Conservation (phyloP, 192 early-diverging fungal species). For the Coemansia sp. region DNA sequence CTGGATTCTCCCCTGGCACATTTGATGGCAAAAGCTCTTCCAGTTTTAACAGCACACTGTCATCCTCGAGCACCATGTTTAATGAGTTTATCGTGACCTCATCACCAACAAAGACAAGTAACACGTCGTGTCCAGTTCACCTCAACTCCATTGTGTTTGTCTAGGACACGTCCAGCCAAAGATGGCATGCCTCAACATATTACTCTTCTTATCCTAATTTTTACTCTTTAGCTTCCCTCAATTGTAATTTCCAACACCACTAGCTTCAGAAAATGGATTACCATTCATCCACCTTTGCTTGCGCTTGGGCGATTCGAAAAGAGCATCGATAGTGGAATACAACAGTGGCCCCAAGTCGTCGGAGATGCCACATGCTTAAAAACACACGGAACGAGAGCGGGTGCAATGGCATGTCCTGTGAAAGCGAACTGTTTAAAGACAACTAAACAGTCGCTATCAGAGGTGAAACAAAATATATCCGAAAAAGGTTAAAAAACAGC, state of each 20-base stretch:
- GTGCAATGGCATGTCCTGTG: too few relatives aligned
- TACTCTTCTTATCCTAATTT: background rate
- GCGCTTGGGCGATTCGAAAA: too few relatives aligned
- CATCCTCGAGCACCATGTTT: constrained; percentile 6
- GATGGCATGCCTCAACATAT: background rate
- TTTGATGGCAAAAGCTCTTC: background rate
- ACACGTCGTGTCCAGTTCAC: constrained; percentile 8
- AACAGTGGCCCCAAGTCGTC: too few relatives aligned
- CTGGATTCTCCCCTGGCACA: background rate
- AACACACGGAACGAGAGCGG: too few relatives aligned
- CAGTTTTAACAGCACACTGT: background rate
- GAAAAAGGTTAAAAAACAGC: too few relatives aligned
- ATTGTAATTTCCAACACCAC: background rate
- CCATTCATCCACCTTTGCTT: too few relatives aligned
- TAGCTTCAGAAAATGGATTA: background rate
- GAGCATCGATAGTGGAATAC: too few relatives aligned
- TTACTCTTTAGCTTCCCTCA: background rate
- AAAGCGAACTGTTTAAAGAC: too few relatives aligned
- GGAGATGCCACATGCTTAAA: too few relatives aligned
- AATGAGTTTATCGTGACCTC: constrained; percentile 29
- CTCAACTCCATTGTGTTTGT: constrained; percentile 34
- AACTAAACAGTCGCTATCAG: too few relatives aligned
- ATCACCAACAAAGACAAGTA: background rate
- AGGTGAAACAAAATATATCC: too few relatives aligned
- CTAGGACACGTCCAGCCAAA: background rate